phyloP scores from a whole-genome alignment of 2,329 filamentous ascomycete species.

The Byssothecium circinans region DNA sequence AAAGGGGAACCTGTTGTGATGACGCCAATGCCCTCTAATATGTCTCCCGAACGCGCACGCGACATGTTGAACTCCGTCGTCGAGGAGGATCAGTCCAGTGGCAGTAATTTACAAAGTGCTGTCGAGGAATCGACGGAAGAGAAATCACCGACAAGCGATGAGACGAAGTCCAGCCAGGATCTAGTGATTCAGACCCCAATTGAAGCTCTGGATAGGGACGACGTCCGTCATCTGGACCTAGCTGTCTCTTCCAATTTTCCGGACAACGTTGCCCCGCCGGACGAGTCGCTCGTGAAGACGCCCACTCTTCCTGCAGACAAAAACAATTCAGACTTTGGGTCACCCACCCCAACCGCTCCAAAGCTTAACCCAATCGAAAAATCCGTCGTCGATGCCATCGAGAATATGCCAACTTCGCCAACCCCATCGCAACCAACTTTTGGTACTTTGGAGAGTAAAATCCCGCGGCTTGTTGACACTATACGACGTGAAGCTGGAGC shows the following conservation, averaged over 20 bases:
- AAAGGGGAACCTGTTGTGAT: conserved; percentile 30
- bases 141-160: conserved; percentile 12
- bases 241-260: conserved; percentile 52
- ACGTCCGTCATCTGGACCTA: conserved; percentile 64
- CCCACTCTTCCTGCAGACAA: conserved; percentile 27
- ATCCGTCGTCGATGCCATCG: conserved; percentile 36
- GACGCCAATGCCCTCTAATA: conserved; percentile 42
- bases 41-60: conserved; percentile 64
- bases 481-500: conserved; percentile 31
- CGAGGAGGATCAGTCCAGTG: conserved; percentile 58
- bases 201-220: conserved; percentile 51
- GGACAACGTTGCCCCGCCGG: conserved; percentile 16
- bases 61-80: conserved; percentile 67
- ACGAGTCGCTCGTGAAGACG: conserved; percentile 30
- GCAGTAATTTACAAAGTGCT: conserved; percentile 16
- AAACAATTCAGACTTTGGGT: conserved; percentile 23
- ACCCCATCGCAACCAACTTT: conserved; percentile 19
- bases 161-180: conserved; percentile 14
- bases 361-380: conserved; percentile 42
- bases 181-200: conserved; percentile 33
- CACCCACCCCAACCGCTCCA: conserved; percentile 33
- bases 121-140: conserved; percentile 4
- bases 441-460: conserved; percentile 37
- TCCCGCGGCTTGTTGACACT: conserved; percentile 42
- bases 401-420: conserved; percentile 37